Base-by-base conservation (phyloP, 2,329 filamentous ascomycete species). In the Paraphoma chrysanthemicola region DNA sequence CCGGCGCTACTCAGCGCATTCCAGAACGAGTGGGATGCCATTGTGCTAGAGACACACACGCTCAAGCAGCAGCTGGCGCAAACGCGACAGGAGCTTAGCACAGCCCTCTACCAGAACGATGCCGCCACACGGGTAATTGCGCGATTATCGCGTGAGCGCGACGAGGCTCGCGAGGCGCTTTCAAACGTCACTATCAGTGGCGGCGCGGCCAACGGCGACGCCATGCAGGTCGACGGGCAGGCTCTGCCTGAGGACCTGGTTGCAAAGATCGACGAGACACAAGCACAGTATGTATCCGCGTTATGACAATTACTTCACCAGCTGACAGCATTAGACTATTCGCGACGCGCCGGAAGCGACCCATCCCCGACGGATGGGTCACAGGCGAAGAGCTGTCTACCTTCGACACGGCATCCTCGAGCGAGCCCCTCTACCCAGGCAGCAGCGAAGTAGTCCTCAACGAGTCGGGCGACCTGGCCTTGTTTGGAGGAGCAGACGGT, bases 1-100 rank as follows among this genome's bases (percentile, higher is more conserved):
- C 95, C 95, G 18, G 93, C 95, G 16, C 86, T 99, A 53, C 90
- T 99, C 53, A 90, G 92, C 48, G 90, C 93, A 39, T 98, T 99
- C 77, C 95, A 99, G 77, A 96, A 96, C 77, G 95, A 99, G 83
- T 99, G 95, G 95, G 95, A 99, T 76, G 90, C 93, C 8, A 81
- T 97, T 44, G 92, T 94, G 11, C 83, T 98, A 36, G 95, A 99
- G 80, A 91, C 92, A 48, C 97, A 93, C 77, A 95, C 92, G 66
- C 81, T 98, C 57, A 90, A 91, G 79, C 91, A 97, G 77, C 92
- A 97, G 74, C 83, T 99, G 60, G 85, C 90, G 49, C 91, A 96
- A 75, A 96, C 93, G 42, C 85, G 94, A 64, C 93, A 97, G 79
- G 95, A 99, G 81, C 86, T 99, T 54, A 92, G 92, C 54, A 95